Conservation (phyloP, 2,329 filamentous ascomycete genomes). For the Penicillium sp. region DNA sequence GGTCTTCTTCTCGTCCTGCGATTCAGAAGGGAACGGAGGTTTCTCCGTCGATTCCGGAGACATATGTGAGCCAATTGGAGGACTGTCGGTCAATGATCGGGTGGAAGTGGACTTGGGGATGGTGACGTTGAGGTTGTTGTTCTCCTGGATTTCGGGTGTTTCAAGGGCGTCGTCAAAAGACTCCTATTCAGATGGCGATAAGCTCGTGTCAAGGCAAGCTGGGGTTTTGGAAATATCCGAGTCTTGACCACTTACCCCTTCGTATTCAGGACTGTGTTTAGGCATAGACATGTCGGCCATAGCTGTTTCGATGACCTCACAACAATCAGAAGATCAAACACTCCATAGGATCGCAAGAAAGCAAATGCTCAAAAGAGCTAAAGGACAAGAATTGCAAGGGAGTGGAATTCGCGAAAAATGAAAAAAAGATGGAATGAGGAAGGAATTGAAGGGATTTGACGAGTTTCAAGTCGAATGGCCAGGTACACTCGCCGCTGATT, state of each 20-base stretch:
- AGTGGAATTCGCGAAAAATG: neutral
- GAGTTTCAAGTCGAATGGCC: conserved; percentile 19
- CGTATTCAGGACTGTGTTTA: conserved; percentile 44
- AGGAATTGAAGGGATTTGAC: conserved; percentile 17
- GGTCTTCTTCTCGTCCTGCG: conserved; percentile 28
- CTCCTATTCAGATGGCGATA: conserved; percentile 53
- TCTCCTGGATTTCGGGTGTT: conserved; percentile 33
- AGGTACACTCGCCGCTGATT: conserved; percentile 25
- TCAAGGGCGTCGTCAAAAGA: conserved; percentile 78
- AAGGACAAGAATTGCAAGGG: neutral
- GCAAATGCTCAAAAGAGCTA: conserved; percentile 5
- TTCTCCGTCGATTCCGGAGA: conserved; percentile 40
- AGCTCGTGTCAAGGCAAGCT: conserved; percentile 14
- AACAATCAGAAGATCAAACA: conserved; percentile 19
- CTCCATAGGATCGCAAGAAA: conserved; percentile 18
- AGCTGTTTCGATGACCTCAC: conserved; percentile 14
- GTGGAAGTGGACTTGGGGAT: conserved; percentile 50
- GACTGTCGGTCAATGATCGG: conserved; percentile 60
- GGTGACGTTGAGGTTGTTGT: conserved; percentile 27
- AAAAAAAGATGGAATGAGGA: conserved; percentile 10
- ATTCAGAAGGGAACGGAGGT: conserved; percentile 30
- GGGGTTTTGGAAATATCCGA: neutral
- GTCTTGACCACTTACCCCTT: conserved; percentile 38
- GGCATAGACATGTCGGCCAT: conserved; percentile 38
- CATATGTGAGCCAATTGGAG: conserved; percentile 40